Evolutionary conservation across 352 stramenopile species (phyloP), one percentile per base, ranked within the genome.

Genomic region (Phytophthora melonis): DNA sequence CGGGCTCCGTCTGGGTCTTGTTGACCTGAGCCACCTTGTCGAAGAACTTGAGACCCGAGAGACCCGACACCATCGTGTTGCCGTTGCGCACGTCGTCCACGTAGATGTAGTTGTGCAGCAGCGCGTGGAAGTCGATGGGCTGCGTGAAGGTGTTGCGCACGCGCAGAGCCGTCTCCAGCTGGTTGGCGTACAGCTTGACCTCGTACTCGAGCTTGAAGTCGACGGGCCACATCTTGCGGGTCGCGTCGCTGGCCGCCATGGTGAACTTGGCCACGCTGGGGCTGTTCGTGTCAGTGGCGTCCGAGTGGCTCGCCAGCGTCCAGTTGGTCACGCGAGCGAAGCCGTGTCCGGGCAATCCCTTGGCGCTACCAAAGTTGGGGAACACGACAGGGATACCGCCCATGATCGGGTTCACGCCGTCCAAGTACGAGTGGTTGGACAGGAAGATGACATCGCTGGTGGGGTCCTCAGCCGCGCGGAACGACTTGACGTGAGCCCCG

Each of bases 31-130:
- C 73, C 2, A 98, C 81, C 78, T 98, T 97, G 78, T 98, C 92
- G 34, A 89, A 56, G 68, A 93, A 97, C 13, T 75, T 53, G 21
- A 97, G 78, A 2, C 88, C 90, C 47, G 92, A 75, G n/a, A 99
- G 86, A 3, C 97, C 95, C 16, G 82, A 79, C 5, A 99, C 88
- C 41, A 72, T 56, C 16, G 73, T 79, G 60, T 74, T 76, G 5
- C 66, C 73, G 53, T 87, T 63, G 63, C 87, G 83, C 16, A 96
- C 77, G 43, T 95, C 87, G 49, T 96, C 78, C 18, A 98, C 87
- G 11, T 78, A 77, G 50, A 98, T 89, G 81, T 99, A 99, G 47
- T 94, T 98, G 82, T 99, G 96, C 45, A 98, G 77, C 27, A 99
- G 78, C 25, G 92, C 88, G 68, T 99, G 94, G 79, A 98, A 98